Conservation (phyloP, 164 flowering plant species). For the Magnolia kwangsiensis region DNA sequence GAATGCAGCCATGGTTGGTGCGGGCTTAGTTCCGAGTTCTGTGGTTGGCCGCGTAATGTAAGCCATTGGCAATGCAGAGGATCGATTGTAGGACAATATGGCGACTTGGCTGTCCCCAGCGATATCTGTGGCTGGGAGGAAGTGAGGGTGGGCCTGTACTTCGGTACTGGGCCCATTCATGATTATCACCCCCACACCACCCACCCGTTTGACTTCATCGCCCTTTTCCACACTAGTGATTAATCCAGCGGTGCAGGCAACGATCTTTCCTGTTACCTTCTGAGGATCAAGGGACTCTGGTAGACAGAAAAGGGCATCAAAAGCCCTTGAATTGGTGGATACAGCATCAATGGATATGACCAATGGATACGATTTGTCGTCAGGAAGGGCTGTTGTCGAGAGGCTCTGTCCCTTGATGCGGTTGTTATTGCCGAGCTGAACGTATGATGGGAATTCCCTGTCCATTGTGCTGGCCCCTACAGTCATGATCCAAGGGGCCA, state of each 20-base stretch:
- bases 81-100: background rate
- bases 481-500: conserved; percentile 14
- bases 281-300: conserved; percentile 26
- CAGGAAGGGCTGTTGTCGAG: conserved; percentile 40
- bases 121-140: conserved; percentile 45
- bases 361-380: conserved; percentile 25
- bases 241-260: conserved; percentile 8
- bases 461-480: conserved; percentile 12
- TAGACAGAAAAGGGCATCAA: conserved; percentile 4
- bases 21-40: background rate
- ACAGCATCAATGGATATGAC: conserved; percentile 28
- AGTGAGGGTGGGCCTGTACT: conserved; percentile 33
- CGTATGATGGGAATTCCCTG: background rate
- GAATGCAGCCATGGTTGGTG: conserved; percentile 10
- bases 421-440: conserved; percentile 8
- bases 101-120: conserved; percentile 33
- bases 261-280: conserved; percentile 60
- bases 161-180: conserved; percentile 45
- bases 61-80: conserved; percentile 30
- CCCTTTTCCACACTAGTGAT: background rate
- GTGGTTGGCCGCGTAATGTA: conserved; percentile 33
- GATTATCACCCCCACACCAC: conserved; percentile 34
- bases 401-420: conserved; percentile 57
- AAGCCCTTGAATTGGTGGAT: conserved; percentile 22
- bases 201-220: conserved; percentile 29